Conservation (phyloP, 1,284 basidiomycete genomes). For the Anthracocystis setariae region DNA sequence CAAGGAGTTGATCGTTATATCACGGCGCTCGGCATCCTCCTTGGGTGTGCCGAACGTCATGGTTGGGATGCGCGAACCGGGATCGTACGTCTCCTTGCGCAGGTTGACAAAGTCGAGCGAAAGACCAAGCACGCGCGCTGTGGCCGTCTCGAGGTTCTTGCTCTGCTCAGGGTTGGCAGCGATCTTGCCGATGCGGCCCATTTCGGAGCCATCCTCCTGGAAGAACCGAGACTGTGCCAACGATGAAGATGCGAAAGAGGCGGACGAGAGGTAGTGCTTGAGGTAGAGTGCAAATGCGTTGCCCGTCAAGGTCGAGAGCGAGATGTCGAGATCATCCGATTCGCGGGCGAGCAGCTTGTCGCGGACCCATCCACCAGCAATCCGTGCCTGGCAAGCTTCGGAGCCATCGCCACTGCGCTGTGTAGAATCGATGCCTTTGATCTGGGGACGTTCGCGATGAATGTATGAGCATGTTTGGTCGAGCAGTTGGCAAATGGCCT, state of each 20-base stretch:
- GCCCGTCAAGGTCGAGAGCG: conserved; percentile 86
- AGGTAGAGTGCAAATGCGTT: conserved; percentile 86
- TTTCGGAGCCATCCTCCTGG: conserved; percentile 33
- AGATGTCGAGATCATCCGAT: conserved; percentile 94
- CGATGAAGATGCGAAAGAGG: conserved; percentile 57
- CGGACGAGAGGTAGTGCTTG: conserved; percentile 74
- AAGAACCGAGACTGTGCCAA: conserved; percentile 70
- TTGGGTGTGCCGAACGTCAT: conserved; percentile 88
- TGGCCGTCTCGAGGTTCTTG: conserved; percentile 96
- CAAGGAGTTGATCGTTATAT: conserved; percentile 93
- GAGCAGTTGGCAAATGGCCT: conserved; percentile 57
- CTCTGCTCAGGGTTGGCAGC: conserved; percentile 96
- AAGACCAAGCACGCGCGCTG: conserved; percentile 82
- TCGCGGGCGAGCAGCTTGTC: conserved; percentile 89
- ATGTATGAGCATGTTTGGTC: conserved; percentile 60
- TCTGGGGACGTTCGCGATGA: conserved; percentile 36
- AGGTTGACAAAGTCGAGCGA: conserved; percentile 96
- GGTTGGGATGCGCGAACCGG: conserved; percentile 86
- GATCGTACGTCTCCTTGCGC: conserved; percentile 86
- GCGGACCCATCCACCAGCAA: conserved; percentile 92
- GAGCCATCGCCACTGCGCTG: conserved; percentile 32
- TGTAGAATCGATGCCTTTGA: conserved; percentile 36
- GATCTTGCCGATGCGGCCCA: conserved; percentile 75
- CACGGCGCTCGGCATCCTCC: conserved; percentile 89
- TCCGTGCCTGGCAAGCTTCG: conserved; percentile 52